Conservation (phyloP, 1,284 basidiomycete species). For the Austropuccinia psidii region DNA sequence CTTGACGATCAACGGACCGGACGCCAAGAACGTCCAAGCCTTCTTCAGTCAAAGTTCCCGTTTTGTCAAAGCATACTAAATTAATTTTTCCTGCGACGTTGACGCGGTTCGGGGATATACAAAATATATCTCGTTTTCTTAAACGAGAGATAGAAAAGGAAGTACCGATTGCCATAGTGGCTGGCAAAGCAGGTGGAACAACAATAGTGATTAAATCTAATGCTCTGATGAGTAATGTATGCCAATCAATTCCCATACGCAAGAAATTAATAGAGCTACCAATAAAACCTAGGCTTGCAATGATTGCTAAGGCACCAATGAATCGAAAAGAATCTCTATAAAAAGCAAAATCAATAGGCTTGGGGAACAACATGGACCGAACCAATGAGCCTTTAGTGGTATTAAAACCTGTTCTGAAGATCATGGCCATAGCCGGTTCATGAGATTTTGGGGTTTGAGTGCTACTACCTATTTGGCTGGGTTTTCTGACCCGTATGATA, state of each 20-base stretch:
- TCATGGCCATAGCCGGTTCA: conserved; percentile 64
- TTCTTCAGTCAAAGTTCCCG: conserved; percentile 95
- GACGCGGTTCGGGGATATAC: conserved; percentile 91
- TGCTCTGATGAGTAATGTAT: conserved; percentile 83
- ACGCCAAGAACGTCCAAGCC: conserved; percentile 94
- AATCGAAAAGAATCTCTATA: conserved; percentile 90
- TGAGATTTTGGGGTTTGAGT: conserved; percentile 47
- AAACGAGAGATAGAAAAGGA: conserved; percentile 88
- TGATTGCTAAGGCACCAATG: conserved; percentile 79
- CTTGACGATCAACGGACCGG: conserved; percentile 64
- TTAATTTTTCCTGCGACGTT: conserved; percentile 96
- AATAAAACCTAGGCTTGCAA: conserved; percentile 80
- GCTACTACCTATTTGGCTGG: background rate
- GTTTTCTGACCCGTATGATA: conserved; percentile 77
- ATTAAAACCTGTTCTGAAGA: conserved; percentile 89
- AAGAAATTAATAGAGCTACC: conserved; percentile 78
- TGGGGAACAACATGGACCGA: conserved; percentile 96
- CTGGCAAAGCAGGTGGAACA: conserved; percentile 93
- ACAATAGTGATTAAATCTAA: conserved; percentile 97
- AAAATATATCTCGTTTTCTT: conserved; percentile 83
- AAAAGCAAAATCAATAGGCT: conserved; percentile 67
- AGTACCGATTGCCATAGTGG: conserved; percentile 94
- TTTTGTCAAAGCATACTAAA: conserved; percentile 99
- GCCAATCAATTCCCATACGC: conserved; percentile 79
- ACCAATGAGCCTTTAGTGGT: conserved; percentile 96